Percentiles rank a stretch among this genome's conserved stretches.
Evolutionary conservation across 2,329 filamentous ascomycete genomes (phyloP).

Genomic region (Escovopsis weberi): DNA sequence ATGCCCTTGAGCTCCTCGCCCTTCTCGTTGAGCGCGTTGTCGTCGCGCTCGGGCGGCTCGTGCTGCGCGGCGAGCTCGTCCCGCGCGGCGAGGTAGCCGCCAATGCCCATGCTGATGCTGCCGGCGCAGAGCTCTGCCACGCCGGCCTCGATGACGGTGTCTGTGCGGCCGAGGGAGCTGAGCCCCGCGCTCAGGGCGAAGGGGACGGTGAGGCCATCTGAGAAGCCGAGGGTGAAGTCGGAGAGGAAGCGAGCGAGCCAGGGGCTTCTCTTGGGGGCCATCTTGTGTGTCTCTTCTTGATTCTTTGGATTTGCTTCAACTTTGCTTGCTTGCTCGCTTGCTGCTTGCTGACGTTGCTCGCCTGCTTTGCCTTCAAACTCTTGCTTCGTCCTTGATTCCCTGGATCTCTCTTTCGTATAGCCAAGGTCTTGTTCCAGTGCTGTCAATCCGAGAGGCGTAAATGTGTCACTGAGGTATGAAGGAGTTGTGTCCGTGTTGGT

Average conservation of each 20-base stretch:
- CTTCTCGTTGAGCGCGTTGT: no score
- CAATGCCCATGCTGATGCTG: constrained; percentile 60
- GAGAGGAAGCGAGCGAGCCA: constrained; percentile 31
- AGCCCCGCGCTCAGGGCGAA: constrained; percentile 62
- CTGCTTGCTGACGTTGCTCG: no score
- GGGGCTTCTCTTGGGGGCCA: constrained; percentile 13
- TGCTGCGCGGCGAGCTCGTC: constrained; percentile 15
- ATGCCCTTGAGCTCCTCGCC: constrained; percentile 13
- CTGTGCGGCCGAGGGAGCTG: constrained; percentile 42
- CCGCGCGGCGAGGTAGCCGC: constrained; percentile 50
- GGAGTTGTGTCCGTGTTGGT: no score
- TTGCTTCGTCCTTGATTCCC: background rate
- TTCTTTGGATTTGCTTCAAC: background rate
- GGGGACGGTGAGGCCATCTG: constrained; percentile 60
- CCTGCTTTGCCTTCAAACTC: background rate
- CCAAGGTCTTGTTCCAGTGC: no score
- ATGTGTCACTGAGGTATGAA: no score
- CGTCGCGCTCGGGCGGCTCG: no score
- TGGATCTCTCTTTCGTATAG: no score
- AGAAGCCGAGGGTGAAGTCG: constrained; percentile 58
- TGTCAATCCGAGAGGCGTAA: no score
- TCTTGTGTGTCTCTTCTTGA: constrained; percentile 1
- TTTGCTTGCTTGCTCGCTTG: no score
- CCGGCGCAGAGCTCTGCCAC: constrained; percentile 57
- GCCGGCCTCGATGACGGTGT: constrained; percentile 52